Evolutionary conservation across 169 alveolate species (phyloP).

Genomic region (Plasmodium vinckei): DNA sequence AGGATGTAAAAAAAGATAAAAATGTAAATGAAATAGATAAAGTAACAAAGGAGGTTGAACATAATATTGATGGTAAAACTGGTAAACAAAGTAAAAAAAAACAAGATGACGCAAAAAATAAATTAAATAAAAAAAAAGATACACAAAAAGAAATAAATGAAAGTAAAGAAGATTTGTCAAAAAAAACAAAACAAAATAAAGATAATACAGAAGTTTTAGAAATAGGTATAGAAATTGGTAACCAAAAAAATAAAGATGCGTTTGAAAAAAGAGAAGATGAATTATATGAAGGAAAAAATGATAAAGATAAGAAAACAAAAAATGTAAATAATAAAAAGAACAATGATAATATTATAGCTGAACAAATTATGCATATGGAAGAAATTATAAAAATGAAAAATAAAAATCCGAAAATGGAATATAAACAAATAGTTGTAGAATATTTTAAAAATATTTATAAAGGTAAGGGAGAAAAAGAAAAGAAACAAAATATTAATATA

Average conservation of each 20-base stretch:
- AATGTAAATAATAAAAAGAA: neutral
- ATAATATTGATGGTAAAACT: neutral
- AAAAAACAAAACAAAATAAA: too few relatives aligned
- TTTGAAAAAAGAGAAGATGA: neutral
- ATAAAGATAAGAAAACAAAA: neutral
- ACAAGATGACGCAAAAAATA: neutral
- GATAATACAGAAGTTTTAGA: too few relatives aligned
- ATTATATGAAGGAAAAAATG: neutral
- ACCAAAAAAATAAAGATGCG: too few relatives aligned
- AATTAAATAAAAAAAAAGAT: neutral
- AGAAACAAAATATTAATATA: neutral
- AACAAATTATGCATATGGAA: neutral
- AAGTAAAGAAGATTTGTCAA: neutral
- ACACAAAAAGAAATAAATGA: neutral
- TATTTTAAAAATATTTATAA: constrained; percentile 2
- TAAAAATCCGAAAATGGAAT: neutral
- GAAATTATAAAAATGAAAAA: neutral
- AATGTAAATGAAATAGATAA: neutral
- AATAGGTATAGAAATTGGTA: too few relatives aligned
- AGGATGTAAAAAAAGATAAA: neutral
- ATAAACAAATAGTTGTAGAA: neutral
- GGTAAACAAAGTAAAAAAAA: neutral
- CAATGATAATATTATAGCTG: neutral
- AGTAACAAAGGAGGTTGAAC: neutral
- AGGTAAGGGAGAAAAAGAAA: constrained; percentile 1